Conservation (phyloP, 2,329 filamentous ascomycete species). For the Dothideomycetidae sp. region DNA sequence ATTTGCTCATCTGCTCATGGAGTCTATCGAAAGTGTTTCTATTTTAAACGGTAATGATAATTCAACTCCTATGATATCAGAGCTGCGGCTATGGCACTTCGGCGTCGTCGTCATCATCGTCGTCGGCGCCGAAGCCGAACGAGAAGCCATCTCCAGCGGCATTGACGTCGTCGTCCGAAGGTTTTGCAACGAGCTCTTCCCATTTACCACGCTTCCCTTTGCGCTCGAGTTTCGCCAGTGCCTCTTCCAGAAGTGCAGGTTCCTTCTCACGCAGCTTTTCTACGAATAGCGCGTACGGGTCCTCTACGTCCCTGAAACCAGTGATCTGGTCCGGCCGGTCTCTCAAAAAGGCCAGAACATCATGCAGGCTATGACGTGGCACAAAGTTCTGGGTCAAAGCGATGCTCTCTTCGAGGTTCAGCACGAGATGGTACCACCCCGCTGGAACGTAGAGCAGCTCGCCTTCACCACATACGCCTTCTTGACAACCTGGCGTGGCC, state of each 20-base stretch:
- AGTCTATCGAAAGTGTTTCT: no score
- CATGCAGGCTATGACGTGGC: slow-evolving; percentile 54
- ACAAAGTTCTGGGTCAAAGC: slow-evolving; percentile 95
- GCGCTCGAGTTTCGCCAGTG: slow-evolving; percentile 49
- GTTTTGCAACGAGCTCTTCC: slow-evolving; percentile 55
- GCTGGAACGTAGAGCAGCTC: slow-evolving; percentile 87
- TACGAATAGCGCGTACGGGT: slow-evolving; percentile 64
- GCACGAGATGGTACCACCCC: slow-evolving; percentile 93
- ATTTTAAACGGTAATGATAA: no score
- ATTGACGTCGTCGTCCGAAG: slow-evolving; percentile 34
- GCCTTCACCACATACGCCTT: slow-evolving; percentile 70
- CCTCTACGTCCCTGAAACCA: slow-evolving; percentile 60
- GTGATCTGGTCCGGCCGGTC: slow-evolving; percentile 77
- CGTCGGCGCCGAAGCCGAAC: slow-evolving; percentile 46
- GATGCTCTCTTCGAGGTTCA: slow-evolving; percentile 73
- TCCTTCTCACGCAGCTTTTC: slow-evolving; percentile 48
- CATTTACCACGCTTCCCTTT: slow-evolving; percentile 57
- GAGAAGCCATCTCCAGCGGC: slow-evolving; percentile 39
- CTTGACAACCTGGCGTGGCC: slow-evolving; percentile 58
- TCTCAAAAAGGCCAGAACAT: slow-evolving; percentile 65
- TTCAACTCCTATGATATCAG: no score
- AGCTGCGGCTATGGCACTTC: slow-evolving; percentile 19
- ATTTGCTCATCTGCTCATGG: no score
- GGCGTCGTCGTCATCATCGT: slow-evolving; percentile 32
- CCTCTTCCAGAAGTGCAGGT: slow-evolving; percentile 53